Base-by-base conservation (phyloP, 2,329 filamentous ascomycete species). In the Sclerotinia sclerotiorum region DNA sequence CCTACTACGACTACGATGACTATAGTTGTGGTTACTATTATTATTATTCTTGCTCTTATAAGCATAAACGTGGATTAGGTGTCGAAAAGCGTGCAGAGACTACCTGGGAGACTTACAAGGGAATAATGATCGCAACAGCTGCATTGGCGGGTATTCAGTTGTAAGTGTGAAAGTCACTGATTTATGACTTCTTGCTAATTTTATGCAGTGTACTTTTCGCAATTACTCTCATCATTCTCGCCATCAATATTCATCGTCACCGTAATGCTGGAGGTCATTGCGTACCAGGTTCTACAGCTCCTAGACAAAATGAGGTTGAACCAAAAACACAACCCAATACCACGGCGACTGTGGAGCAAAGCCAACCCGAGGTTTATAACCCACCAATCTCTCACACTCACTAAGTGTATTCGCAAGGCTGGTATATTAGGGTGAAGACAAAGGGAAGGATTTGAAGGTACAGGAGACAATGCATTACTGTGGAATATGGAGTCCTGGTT, bases 231-330 rank as follows among this genome's bases (percentile, higher is more conserved):
- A 19, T 64, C 17, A 56, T 68, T 39, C 42, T 55, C 21, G 44
- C 13, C 0, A 27, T 64, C 35, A 39, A 55, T 27, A 24, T 67
- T 8, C 54, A 60, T 51, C 44, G 64, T 8, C 64, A 67, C 39
- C 64, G 64, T 5, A 61, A 51, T 11, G 55, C 29, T 29, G 64
- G 64, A 61, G 64, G 64, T 8, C 52, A 67, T 29, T 67, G 64
- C 15, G 15, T 27, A 17, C 55, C 54, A 17, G 44, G 44, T 42
- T 27, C 29, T 21, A 19, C 21, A 29, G 44, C n/a, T n/a, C 42
- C 55, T 29, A 46, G 32, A 49, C 42, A 19, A 1, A 10, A n/a
- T 13, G 52, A 57, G 19, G 3, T 46, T 10, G 35, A 58, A 29
- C n/a, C 21, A 6, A 49, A 49, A 19, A 21, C 29, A 24, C 27